Base-by-base conservation (phyloP, 1,284 basidiomycete species). In the Naganishia albida region DNA sequence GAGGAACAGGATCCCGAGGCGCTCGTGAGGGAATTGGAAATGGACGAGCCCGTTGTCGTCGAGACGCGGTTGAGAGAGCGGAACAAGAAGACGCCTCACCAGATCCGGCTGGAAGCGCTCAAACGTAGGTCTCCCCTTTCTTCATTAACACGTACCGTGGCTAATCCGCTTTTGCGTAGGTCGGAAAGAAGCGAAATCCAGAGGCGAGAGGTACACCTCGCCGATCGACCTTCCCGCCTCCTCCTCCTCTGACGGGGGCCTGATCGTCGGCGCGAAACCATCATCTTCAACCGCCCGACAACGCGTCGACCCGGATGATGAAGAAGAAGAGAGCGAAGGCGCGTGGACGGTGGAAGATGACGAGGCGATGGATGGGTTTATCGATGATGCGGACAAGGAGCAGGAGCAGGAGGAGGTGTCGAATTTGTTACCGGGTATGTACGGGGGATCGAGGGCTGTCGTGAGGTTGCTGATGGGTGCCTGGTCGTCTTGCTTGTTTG, bases 41-140 rank as follows among this genome's bases (percentile, higher is more conserved):
- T 75, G 67, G 77, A 78, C 64, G 68, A 73, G 57, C 73, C 75
- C 2, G 87, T 80, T 64, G 87, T 91, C 28, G 77, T 90, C 52
- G 80, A 85, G 39, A 79, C 77, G 7, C 85, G 89, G 43, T 75
- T 90, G 26, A 85, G 89, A 40, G 77, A 78, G 38, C 83, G 88
- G 25, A 80, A 81, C 59, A 88, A 85, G 73, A 82, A 83, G 73
- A 84, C 84, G 15, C 69, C 75, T 3, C 89, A 84, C 72, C 85
- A 87, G 70, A 82, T 82, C 72, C 87, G 84, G 69, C 75, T 91
- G 3, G 86, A 87, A 67, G 84, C 78, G 67, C 71, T 90, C 57
- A 88, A 85, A 78, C 80, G 89, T 85, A 65, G 65, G 83, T 70
- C 18, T 20, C 49, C 13, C 13, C 53, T 54, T 63, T 10, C 34